Evolutionary conservation across 2,329 filamentous ascomycete species (phyloP).

Genomic region (Colletotrichum sansevieriae): DNA sequence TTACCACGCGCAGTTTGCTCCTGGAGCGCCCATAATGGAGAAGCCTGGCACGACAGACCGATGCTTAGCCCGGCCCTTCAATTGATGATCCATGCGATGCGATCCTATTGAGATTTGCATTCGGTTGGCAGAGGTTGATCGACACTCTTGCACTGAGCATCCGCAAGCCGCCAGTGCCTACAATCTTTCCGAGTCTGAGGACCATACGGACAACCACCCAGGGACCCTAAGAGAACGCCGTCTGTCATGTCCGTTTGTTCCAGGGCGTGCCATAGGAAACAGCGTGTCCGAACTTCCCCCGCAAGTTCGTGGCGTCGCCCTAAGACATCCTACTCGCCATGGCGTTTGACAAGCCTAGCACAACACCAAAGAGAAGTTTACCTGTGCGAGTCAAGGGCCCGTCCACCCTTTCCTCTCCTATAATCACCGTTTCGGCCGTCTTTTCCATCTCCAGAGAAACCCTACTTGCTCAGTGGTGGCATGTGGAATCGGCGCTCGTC

Average conservation of each 20-base stretch:
- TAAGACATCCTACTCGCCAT: conserved; percentile 39
- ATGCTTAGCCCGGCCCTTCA: conserved; percentile 12
- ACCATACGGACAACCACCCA: neutral
- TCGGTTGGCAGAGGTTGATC: conserved; percentile 17
- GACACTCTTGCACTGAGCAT: neutral
- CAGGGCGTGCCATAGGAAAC: neutral
- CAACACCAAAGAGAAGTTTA: conserved; percentile 26
- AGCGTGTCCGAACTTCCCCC: conserved; percentile 25
- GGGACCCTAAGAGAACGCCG: conserved; percentile 12
- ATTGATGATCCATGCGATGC: neutral
- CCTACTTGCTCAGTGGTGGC: conserved; percentile 10
- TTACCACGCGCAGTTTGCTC: conserved; percentile 25
- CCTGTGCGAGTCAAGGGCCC: conserved; percentile 35
- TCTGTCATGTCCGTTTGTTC: conserved; percentile 21
- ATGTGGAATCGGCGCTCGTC: conserved; percentile 28
- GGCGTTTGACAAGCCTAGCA: conserved; percentile 41
- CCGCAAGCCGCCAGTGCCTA: conserved; percentile 1
- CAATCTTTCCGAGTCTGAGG: neutral
- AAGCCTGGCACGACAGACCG: conserved; percentile 26
- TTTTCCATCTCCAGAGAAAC: conserved; percentile 37
- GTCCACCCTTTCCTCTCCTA: conserved; percentile 27
- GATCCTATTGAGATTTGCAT: neutral
- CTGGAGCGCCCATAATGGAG: neutral
- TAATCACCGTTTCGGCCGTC: conserved; percentile 31
- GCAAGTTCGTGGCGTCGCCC: conserved; percentile 37